Base-by-base conservation (phyloP, 1,139 yeast genomes). In the Magnusiomyces suaveolens region DNA sequence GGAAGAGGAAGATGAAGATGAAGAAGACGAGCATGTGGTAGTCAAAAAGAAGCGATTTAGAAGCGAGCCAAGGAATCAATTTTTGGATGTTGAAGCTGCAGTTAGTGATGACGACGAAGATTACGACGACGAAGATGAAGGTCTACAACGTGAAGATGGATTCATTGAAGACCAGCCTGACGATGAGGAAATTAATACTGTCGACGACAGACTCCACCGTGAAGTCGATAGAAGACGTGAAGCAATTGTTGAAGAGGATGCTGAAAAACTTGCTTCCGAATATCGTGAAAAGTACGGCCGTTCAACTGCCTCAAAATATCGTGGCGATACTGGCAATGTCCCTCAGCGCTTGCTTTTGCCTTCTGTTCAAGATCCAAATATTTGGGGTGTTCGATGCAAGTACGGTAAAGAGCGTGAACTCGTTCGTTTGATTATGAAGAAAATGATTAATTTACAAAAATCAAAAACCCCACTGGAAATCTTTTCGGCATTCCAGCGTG, bases 51-150 rank as follows among this genome's bases (percentile, higher is more conserved):
- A 88, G 74, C 18, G 87, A 78, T 3, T 83, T 73, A 76, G 69
- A 80, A 81, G 69, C 76, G 84, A 71, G 78, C 82, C 69, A 76
- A 82, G 89, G 64, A 92, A 92, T 70, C 92, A 87, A 75, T 92
- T 92, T 71, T 79, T 92, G 72, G 99, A 92, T 85, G 95, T 92
- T 55, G 98, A 92, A 75, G 99, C 99, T 57, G 98, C 92, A 69
- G 99, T 92, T 56, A 96, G 94, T 69, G 97, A 92, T 58, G 98
- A 92, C 62, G 98, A 92, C 57, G 98, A 92, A 61, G 98, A 92
- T 46, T 90, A 84, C 44, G 84, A 88, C 51, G 97, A 90, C 62
- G 97, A 89, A 57, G 97, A 88, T 63, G 96, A 92, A 12, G 97
- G 86, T 60, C 73, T 87, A 46, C 80, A 86, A 56, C 80, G 90